A percentile compares a stretch with the other conserved stretches of the same genome.
Evolutionary conservation across 1,139 yeast genomes (phyloP).

Genomic region (Hyphopichia wangnamkhiaoensis): DNA sequence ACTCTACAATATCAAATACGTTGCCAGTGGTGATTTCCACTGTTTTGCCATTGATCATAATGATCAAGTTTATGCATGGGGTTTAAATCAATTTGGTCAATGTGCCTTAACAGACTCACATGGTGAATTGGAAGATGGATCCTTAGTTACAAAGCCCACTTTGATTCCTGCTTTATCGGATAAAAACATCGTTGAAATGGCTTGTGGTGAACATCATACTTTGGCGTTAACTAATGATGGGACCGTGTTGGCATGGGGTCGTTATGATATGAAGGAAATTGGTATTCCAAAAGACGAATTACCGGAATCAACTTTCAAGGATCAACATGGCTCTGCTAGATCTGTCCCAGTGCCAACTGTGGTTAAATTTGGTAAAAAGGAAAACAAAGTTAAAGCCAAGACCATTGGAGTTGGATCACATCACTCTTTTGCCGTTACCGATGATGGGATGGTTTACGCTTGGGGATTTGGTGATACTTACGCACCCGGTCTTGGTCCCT

Average conservation of each 20-base stretch:
- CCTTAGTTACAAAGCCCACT: constrained; percentile 77
- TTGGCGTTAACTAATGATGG: constrained; percentile 73
- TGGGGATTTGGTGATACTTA: constrained; percentile 99
- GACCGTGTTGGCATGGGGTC: constrained; percentile 80
- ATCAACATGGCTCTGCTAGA: constrained; percentile 77
- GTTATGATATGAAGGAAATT: constrained; percentile 89
- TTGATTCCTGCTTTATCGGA: constrained; percentile 60
- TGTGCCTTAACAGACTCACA: constrained; percentile 69
- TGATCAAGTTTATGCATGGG: constrained; percentile 84
- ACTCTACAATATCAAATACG: constrained; percentile 69
- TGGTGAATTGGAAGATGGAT: constrained; percentile 73
- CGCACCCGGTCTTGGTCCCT: constrained; percentile 92
- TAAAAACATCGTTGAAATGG: constrained; percentile 60
- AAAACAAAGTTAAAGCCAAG: constrained; percentile 47
- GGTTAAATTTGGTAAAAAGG: constrained; percentile 36
- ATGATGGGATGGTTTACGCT: constrained; percentile 81
- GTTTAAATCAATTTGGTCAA: constrained; percentile 94
- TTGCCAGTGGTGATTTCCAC: constrained; percentile 94
- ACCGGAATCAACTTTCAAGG: constrained; percentile 68
- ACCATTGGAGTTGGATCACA: constrained; percentile 84
- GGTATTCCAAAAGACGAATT: constrained; percentile 72
- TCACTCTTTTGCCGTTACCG: constrained; percentile 83
- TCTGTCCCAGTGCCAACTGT: constrained; percentile 86
- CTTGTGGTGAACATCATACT: constrained; percentile 95
- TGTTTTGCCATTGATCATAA: constrained; percentile 85